phyloP scores from a whole-genome alignment of 129 eudicot species.

The Centaurea solstitialis region DNA sequence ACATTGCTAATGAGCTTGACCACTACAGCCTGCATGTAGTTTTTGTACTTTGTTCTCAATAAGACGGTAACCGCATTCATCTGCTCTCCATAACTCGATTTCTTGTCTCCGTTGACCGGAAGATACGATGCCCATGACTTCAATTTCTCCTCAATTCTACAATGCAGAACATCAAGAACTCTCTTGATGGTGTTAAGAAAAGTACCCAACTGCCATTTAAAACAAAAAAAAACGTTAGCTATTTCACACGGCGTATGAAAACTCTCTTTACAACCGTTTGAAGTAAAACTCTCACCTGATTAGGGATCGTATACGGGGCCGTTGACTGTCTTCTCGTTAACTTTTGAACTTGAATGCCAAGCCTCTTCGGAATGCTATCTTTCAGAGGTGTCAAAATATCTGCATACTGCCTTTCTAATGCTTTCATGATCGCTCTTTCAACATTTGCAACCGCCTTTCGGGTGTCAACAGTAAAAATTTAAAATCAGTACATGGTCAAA shows the following conservation, averaged over 20 bases:
- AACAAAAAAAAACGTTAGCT: neutral
- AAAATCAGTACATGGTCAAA: neutral
- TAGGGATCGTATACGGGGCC: slow-evolving; percentile 57
- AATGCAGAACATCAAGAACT: slow-evolving; percentile 76
- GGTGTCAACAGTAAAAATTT: slow-evolving; percentile 8
- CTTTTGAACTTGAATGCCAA: slow-evolving; percentile 93
- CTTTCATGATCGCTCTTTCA: slow-evolving; percentile 82
- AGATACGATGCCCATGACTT: slow-evolving; percentile 89
- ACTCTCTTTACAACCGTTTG: neutral
- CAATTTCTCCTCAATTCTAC: slow-evolving; percentile 74
- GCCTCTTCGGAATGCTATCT: slow-evolving; percentile 82
- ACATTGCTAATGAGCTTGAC: slow-evolving; percentile 78
- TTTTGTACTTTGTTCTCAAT: slow-evolving; percentile 84
- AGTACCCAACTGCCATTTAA: slow-evolving; percentile 63
- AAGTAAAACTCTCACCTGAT: slow-evolving; percentile 49
- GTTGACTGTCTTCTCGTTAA: slow-evolving; percentile 84
- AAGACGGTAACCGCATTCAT: slow-evolving; percentile 82
- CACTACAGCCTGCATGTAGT: slow-evolving; percentile 82
- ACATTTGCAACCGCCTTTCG: slow-evolving; percentile 83
- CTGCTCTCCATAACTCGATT: slow-evolving; percentile 84
- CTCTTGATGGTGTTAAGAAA: slow-evolving; percentile 86
- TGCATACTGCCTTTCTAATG: slow-evolving; percentile 79
- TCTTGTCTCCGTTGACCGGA: slow-evolving; percentile 63
- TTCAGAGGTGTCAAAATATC: slow-evolving; percentile 87
- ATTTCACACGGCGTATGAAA: neutral